Evolutionary conservation across 169 alveolate species (phyloP).

Genomic region (Babesia ovis): DNA sequence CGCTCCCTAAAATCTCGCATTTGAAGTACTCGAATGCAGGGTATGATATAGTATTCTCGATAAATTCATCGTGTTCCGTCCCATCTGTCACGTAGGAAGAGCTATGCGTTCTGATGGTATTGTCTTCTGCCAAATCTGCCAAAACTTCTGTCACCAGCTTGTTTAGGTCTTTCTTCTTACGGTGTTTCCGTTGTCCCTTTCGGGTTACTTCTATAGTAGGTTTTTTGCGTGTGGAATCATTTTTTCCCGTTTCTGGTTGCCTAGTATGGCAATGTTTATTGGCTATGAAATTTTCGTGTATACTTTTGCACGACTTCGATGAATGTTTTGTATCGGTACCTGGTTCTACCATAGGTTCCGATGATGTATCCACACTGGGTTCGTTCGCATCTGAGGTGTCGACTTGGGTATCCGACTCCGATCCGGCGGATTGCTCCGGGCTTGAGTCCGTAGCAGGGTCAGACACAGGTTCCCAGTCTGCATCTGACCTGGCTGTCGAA

Average conservation of each 20-base stretch:
- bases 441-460: neutral
- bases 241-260: neutral
- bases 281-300: no score
- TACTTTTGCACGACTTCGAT: no score
- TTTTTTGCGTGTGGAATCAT: neutral
- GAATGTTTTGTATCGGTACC: no score
- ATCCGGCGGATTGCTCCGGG: neutral
- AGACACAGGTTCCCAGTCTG: neutral
- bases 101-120: neutral
- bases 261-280: neutral
- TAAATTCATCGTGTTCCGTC: neutral
- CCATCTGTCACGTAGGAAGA: neutral
- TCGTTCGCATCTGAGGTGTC: no score
- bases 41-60: neutral
- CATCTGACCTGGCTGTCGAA: neutral
- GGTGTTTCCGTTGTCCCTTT: neutral
- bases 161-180: neutral
- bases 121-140: neutral
- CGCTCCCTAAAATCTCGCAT: slow-evolving; percentile 17
- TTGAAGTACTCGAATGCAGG: slow-evolving; percentile 50
- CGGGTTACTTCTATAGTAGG: neutral
- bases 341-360: no score
- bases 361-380: no score
- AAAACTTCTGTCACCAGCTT: neutral
- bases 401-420: no score